phyloP scores from a whole-genome alignment of 129 eudicot species.

The Rutidosis leptorrhynchoides region DNA sequence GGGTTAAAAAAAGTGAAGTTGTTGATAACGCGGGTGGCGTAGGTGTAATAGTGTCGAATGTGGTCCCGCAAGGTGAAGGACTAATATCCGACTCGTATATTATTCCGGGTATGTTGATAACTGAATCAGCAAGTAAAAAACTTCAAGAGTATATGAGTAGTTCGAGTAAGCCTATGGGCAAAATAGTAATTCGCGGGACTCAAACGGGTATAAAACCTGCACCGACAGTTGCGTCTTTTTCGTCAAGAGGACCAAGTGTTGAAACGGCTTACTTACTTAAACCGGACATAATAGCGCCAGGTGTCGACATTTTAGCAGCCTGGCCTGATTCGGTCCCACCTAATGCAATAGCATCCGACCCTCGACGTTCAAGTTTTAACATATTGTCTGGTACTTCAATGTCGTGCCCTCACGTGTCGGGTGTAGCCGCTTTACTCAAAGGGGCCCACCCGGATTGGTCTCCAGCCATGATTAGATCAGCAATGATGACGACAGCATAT shows the following conservation, averaged over 20 bases:
- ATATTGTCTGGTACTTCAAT: slow-evolving; percentile 80
- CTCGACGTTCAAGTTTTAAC: slow-evolving; percentile 54
- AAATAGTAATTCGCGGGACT: slow-evolving; percentile 50
- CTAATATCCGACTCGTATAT: slow-evolving; percentile 53
- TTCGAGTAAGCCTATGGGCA: slow-evolving; percentile 44
- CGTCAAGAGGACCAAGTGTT: slow-evolving; percentile 65
- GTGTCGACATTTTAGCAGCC: background rate
- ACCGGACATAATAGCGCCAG: background rate
- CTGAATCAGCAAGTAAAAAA: slow-evolving; percentile 40
- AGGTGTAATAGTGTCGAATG: slow-evolving; percentile 66
- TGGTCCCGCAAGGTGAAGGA: slow-evolving; percentile 62
- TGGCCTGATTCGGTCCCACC: background rate
- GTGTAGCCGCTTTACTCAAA: slow-evolving; percentile 72
- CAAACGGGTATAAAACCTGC: slow-evolving; percentile 58
- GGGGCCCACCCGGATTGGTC: slow-evolving; percentile 96
- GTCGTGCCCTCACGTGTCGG: slow-evolving; percentile 91
- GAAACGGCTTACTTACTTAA: slow-evolving; percentile 32
- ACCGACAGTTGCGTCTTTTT: slow-evolving; percentile 68
- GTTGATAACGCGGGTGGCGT: slow-evolving; percentile 64
- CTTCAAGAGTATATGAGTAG: slow-evolving; percentile 38
- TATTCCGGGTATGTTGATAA: slow-evolving; percentile 61
- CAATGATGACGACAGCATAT: slow-evolving; percentile 44
- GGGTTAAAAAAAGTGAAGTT: slow-evolving; percentile 54
- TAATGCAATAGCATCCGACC: slow-evolving; percentile 24
- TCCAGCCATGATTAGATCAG: slow-evolving; percentile 68